Evolutionary conservation across 148 eudicot species (phyloP).

Genomic region (Cornus controversa): DNA sequence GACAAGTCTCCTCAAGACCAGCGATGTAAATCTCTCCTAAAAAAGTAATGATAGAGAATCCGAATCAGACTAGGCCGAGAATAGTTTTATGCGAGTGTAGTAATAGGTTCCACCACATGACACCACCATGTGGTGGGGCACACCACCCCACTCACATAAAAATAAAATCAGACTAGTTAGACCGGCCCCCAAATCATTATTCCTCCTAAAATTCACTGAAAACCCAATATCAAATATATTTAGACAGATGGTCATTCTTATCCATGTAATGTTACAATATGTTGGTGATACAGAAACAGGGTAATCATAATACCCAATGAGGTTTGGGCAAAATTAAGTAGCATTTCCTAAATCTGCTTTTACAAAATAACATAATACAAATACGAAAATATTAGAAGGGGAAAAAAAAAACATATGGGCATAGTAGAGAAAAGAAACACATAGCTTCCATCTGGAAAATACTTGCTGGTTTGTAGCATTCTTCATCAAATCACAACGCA

Average conservation of each 20-base stretch:
- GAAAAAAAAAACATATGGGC: slow-evolving; percentile 4
- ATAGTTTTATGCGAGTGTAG: too few relatives aligned
- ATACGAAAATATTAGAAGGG: not conserved
- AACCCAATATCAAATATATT: slow-evolving; percentile 14
- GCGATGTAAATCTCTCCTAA: not conserved
- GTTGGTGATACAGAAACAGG: slow-evolving; percentile 4
- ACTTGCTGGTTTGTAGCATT: slow-evolving; percentile 12
- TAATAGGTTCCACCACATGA: too few relatives aligned
- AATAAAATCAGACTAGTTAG: too few relatives aligned
- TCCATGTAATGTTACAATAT: slow-evolving; percentile 12
- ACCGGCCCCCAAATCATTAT: too few relatives aligned
- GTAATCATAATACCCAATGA: not conserved
- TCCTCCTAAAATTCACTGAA: slow-evolving; percentile 3
- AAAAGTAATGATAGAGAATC: too few relatives aligned
- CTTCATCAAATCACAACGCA: slow-evolving; percentile 31
- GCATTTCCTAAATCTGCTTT: slow-evolving; percentile 20
- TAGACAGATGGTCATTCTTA: not conserved
- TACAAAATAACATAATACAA: slow-evolving; percentile 14
- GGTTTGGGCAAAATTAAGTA: not conserved
- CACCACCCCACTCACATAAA: too few relatives aligned
- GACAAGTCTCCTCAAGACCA: not conserved
- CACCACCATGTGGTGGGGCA: too few relatives aligned
- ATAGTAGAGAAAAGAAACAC: slow-evolving; percentile 2
- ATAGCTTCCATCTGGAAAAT: slow-evolving; percentile 22
- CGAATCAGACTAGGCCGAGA: too few relatives aligned